Evolutionary conservation across 2,329 filamentous ascomycete species (phyloP).

Genomic region (Xylaria sp.): DNA sequence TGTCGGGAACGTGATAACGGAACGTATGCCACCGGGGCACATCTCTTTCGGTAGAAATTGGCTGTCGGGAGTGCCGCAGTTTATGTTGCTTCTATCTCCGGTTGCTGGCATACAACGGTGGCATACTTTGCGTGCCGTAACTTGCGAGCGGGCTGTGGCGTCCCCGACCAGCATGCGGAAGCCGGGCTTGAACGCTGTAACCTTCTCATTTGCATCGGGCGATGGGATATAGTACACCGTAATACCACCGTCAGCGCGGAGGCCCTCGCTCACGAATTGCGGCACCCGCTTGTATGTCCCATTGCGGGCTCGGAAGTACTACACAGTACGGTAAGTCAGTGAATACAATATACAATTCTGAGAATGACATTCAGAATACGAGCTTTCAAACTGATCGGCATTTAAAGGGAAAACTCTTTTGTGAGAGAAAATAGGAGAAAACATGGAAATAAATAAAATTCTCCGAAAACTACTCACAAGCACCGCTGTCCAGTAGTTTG

Average conservation of each 20-base stretch:
- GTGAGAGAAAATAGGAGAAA: not conserved
- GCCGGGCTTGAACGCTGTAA: constrained; percentile 57
- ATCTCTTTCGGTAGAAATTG: constrained; percentile 61
- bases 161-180: constrained; percentile 62
- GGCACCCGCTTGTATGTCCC: constrained; percentile 48
- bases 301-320: constrained; percentile 46
- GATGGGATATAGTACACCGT: constrained; percentile 49
- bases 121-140: constrained; percentile 51
- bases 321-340: not conserved
- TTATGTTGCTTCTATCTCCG: constrained; percentile 45
- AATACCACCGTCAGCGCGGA: constrained; percentile 46
- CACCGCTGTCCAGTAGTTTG: constrained; percentile 48
- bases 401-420: not conserved
- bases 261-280: constrained; percentile 45
- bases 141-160: constrained; percentile 41
- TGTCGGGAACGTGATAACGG: constrained; percentile 65
- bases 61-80: constrained; percentile 56
- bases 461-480: constrained; percentile 15
- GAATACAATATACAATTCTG: no score
- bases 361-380: not conserved
- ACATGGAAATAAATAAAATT: not conserved
- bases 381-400: no score
- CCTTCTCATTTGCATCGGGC: constrained; percentile 48
- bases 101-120: constrained; percentile 50
- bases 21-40: constrained; percentile 61